Percentiles rank a stretch among this genome's conserved stretches.
Evolutionary conservation across 192 early-diverging fungal species (phyloP).

Genomic region (Gonapodya sp.): DNA sequence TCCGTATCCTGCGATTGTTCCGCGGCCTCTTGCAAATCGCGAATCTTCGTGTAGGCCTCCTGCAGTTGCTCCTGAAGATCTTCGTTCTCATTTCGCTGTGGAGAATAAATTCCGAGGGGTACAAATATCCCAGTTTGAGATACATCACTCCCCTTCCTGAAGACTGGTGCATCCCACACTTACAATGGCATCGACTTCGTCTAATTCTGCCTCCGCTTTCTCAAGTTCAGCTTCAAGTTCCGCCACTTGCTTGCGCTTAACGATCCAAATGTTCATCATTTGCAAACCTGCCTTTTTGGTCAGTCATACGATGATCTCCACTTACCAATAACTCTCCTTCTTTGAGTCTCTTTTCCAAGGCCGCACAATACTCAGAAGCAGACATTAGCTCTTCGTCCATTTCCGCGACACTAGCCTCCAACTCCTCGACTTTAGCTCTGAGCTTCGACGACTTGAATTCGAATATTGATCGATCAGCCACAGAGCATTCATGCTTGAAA

Average conservation of each 20-base stretch:
- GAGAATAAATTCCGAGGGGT: background rate
- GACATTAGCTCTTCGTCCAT: background rate
- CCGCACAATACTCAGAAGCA: background rate
- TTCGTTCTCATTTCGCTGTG: background rate
- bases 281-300: background rate
- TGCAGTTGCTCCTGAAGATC: background rate
- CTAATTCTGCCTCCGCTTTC: background rate
- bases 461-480: too few species aligned
- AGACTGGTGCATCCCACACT: background rate
- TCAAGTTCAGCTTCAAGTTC: background rate
- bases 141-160: too few species aligned
- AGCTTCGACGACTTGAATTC: too few species aligned
- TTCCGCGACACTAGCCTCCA: background rate
- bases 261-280: background rate
- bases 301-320: background rate
- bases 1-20: background rate
- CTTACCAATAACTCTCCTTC: background rate
- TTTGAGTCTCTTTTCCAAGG: background rate
- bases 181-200: background rate
- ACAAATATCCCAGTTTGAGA: background rate
- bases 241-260: background rate
- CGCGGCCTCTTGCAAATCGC: background rate
- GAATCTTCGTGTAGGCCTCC: background rate
- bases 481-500: background rate
- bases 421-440: background rate